These are phyloP conservation scores for Cinnamomum micranthum DNA, from an alignment of 164 flowering plant genomes.

Conservation along the genomic window DNA sequence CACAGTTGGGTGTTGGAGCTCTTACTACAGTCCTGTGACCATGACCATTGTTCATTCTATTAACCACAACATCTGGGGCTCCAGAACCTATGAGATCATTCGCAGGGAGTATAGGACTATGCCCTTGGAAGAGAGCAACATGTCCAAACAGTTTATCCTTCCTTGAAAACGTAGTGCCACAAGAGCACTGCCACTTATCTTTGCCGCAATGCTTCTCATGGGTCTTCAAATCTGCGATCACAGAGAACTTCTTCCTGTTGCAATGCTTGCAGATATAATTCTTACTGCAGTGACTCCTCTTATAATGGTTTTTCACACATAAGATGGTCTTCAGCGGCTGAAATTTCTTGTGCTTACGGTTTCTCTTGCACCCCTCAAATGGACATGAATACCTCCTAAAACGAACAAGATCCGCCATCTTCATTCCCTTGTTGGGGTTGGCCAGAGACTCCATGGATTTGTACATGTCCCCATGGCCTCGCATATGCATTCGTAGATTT, in stretches of 20 bases:
- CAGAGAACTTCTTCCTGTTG: conserved; percentile 13
- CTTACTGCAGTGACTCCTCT: conserved; percentile 16
- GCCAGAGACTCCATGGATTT: conserved; percentile 12
- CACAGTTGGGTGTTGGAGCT: background rate
- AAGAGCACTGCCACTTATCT: conserved; percentile 14
- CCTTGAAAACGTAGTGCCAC: conserved; percentile 60
- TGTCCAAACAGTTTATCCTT: conserved; percentile 64
- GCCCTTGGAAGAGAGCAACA: background rate
- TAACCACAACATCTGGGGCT: no score
- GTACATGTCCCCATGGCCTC: conserved; percentile 14
- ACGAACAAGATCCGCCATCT: background rate
- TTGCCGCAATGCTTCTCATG: conserved; percentile 16
- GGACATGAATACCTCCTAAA: conserved; percentile 13
- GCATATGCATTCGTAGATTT: conserved; percentile 17
- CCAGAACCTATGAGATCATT: no score
- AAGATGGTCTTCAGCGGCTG: conserved; percentile 14
- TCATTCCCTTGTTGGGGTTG: conserved; percentile 10
- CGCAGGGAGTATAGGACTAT: background rate
- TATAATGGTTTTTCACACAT: conserved; percentile 13
- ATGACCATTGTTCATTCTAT: background rate
- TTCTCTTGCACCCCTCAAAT: conserved; percentile 8
- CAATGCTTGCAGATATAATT: conserved; percentile 11
- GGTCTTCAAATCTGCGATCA: conserved; percentile 13
- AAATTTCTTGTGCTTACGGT: conserved; percentile 8
- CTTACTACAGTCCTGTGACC: background rate